Percentiles rank a stretch among this genome's conserved stretches.
Evolutionary conservation across 176 grass and related monocot genomes (phyloP).

Genomic region (Phoenix dactylifera): DNA sequence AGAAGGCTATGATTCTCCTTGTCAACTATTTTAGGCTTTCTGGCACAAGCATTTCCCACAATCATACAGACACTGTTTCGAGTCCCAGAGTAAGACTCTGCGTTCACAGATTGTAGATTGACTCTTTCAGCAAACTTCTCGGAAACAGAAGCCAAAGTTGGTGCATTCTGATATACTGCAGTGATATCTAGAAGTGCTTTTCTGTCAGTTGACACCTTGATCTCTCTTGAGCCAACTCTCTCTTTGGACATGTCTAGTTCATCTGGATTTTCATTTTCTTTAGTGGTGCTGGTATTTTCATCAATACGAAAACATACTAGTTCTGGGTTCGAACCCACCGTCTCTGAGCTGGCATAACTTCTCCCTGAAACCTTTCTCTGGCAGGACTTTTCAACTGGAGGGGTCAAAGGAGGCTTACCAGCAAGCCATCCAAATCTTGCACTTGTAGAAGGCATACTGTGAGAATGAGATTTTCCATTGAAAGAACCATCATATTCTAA

Average conservation of each 20-base stretch:
- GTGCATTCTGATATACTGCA: slow-evolving; percentile 37
- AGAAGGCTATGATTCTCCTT: slow-evolving; percentile 39
- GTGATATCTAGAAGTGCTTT: slow-evolving; percentile 51
- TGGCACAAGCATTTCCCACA: slow-evolving; percentile 20
- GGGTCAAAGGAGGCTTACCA: slow-evolving; percentile 47
- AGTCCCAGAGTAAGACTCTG: slow-evolving; percentile 11
- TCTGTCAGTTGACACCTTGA: slow-evolving; percentile 29
- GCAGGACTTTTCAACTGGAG: slow-evolving; percentile 51
- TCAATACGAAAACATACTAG: slow-evolving; percentile 68
- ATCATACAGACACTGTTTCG: slow-evolving; percentile 17
- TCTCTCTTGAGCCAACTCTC: neutral
- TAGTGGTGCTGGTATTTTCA: slow-evolving; percentile 50
- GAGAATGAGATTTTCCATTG: slow-evolving; percentile 28
- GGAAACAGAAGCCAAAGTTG: slow-evolving; percentile 22
- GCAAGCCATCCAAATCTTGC: slow-evolving; percentile 14
- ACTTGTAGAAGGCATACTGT: slow-evolving; percentile 21
- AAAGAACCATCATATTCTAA: slow-evolving; percentile 31
- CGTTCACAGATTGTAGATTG: slow-evolving; percentile 6
- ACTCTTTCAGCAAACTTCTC: slow-evolving; percentile 16
- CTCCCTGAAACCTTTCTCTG: slow-evolving; percentile 34
- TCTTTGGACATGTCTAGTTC: neutral
- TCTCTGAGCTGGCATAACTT: slow-evolving; percentile 40
- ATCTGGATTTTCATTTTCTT: slow-evolving; percentile 36
- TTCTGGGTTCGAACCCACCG: slow-evolving; percentile 48
- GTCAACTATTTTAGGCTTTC: slow-evolving; percentile 15